phyloP scores from a whole-genome alignment of 306 rosid genomes.

The Ziziphus jujuba region DNA sequence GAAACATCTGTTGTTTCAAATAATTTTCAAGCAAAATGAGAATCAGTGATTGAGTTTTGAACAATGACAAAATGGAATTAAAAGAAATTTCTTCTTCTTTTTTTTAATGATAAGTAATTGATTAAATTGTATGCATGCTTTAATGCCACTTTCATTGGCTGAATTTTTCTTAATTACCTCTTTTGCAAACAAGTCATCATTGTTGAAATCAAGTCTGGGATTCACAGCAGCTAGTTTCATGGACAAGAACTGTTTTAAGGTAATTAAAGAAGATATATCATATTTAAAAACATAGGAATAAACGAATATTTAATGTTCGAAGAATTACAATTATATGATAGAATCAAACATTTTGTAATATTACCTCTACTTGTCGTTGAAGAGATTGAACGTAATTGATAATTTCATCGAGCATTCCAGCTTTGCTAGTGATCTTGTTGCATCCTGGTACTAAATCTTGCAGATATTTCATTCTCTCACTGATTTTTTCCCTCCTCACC shows the following conservation, averaged over 20 bases:
- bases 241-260: constrained; percentile 74
- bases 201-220: constrained; percentile 80
- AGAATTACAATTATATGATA: not conserved
- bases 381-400: constrained; percentile 94
- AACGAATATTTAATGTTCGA: constrained; percentile 1
- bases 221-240: constrained; percentile 95
- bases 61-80: not conserved
- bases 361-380: constrained; percentile 84
- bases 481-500: constrained; percentile 94
- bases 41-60: not conserved
- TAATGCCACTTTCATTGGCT: no score
- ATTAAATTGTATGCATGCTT: no score
- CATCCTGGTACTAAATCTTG: constrained; percentile 99
- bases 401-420: constrained; percentile 98
- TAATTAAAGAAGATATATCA: constrained; percentile 16
- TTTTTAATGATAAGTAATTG: no score
- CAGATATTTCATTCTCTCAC: constrained; percentile 93
- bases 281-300: not conserved
- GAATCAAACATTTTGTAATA: not conserved
- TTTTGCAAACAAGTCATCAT: constrained; percentile 76
- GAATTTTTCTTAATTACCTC: constrained; percentile 50
- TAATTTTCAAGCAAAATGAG: constrained; percentile 27
- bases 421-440: constrained; percentile 91
- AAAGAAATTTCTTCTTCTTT: not conserved
- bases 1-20: constrained; percentile 59